Evolutionary conservation across 129 eudicot genomes (phyloP), one percentile per base, ranked within the genome.

Genomic region (Arctium lappa): DNA sequence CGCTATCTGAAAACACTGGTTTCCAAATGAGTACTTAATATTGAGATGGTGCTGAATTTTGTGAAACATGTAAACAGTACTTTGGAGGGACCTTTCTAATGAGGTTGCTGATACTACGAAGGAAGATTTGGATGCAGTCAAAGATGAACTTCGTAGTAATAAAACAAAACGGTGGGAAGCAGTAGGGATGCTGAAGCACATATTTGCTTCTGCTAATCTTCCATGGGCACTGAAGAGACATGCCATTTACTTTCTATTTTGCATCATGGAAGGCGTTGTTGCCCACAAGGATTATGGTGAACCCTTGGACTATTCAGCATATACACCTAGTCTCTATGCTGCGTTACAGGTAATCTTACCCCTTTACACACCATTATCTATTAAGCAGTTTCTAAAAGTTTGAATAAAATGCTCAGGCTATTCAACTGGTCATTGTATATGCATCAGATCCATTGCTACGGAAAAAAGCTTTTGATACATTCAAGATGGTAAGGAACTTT

Each of bases 91-190:
- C 79, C 72, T 87, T 82, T 87, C 87, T 70, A 69, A 79, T 82
- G 94, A 89, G 78, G 95, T 86, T 63, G 77, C 88, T 81, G 81
- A 84, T 78, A 83, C 88, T 76, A 87, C 88, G 31, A 88, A 77
- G 80, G 89, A 83, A 73, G 95, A 96, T 83, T 48, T 90, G 83
- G 62, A 74, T 30, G 80, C 86, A 70, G 84, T 93, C 84, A 89
- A 82, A 79, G 72, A 77, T 53, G 93, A 90, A 88, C 94, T 95
- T 27, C 75, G 50, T 60, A 73, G 83, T 73, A 81, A 83, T 79
- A 91, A 86, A 90, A 82, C 84, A 73, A 87, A 85, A 85, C 92
- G 99, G 86, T 96, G 99, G 98, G 88, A 87, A 78, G 94, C 98
- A 79, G 37, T 96, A 48, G 97, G 92, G 81, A 87, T 86, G 91